Conservation (phyloP, 768 basidiomycete species). For the Daedalea quercina region DNA sequence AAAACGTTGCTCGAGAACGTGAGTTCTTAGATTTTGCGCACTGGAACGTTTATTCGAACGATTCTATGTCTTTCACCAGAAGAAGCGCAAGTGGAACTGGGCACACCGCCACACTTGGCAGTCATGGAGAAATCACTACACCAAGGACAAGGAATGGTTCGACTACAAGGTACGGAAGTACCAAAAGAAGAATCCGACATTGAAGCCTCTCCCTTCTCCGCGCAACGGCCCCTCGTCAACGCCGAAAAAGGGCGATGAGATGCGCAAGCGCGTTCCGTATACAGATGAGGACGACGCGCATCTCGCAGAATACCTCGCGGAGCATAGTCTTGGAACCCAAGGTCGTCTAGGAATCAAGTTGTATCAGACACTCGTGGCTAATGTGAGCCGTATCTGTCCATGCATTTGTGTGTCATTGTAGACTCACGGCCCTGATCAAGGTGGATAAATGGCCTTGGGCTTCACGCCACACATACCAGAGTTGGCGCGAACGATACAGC, state of each 20-base stretch:
- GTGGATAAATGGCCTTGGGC: conserved; percentile 59
- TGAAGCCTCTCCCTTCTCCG: neutral
- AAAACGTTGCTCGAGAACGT: conserved; percentile 17
- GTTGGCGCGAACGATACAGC: conserved; percentile 82
- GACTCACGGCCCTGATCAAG: neutral
- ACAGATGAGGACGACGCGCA: conserved; percentile 10
- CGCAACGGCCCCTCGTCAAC: neutral
- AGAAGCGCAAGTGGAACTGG: conserved; percentile 12
- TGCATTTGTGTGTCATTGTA: neutral
- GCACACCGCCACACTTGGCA: conserved; percentile 18
- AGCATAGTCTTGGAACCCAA: neutral
- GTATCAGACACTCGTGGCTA: neutral
- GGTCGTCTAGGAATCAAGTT: conserved; percentile 7
- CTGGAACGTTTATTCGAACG: no score
- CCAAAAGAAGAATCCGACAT: conserved; percentile 2
- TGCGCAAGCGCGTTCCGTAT: conserved; percentile 1
- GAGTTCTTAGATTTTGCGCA: conserved; percentile 1
- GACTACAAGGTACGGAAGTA: conserved; percentile 11
- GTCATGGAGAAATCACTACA: conserved; percentile 23
- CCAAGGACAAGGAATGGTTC: conserved; percentile 12
- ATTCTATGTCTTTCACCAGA: neutral
- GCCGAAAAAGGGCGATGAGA: neutral
- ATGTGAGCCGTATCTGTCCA: neutral
- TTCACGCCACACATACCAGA: conserved; percentile 75
- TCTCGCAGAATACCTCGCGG: conserved; percentile 8